These are phyloP conservation scores for Yamadazyma membranifaciens DNA, from an alignment of 1,139 yeast genomes.

Conservation along the genomic window DNA sequence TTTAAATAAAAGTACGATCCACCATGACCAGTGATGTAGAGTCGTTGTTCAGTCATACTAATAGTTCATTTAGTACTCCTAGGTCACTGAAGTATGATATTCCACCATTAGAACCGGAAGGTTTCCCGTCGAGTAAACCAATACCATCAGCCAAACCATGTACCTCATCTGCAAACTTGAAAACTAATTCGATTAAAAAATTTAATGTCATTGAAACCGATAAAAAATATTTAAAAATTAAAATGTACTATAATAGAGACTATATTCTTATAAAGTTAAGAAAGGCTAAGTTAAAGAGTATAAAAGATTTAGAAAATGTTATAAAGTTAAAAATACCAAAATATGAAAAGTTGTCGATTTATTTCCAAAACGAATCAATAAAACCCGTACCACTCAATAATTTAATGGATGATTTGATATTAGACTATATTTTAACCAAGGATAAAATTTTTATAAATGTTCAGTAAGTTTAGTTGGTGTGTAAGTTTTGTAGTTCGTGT, in stretches of 20 bases:
- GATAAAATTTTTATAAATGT: constrained; percentile 26
- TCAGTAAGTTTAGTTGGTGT: constrained; percentile 1
- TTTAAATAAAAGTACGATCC: too few species aligned
- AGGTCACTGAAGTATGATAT: constrained; percentile 10
- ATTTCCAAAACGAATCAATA: constrained; percentile 24
- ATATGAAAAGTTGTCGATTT: constrained; percentile 20
- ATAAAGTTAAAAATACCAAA: constrained; percentile 21
- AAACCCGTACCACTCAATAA: constrained; percentile 26
- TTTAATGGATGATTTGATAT: constrained; percentile 18
- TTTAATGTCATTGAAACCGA: constrained; percentile 2
- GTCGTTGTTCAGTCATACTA: background rate
- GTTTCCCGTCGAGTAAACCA: background rate
- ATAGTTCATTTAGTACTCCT: constrained; percentile 11
- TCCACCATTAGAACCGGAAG: constrained; percentile 7
- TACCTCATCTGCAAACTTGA: too few species aligned
- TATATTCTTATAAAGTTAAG: constrained; percentile 22
- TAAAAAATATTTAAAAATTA: constrained; percentile 18
- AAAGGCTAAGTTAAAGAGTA: constrained; percentile 24
- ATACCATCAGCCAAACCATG: constrained; percentile 2
- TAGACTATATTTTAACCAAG: constrained; percentile 29
- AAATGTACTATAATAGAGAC: constrained; percentile 16
- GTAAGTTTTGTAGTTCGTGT: too few species aligned
- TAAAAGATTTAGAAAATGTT: constrained; percentile 27
- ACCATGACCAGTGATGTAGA: constrained; percentile 2
- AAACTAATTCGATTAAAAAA: background rate